These are phyloP conservation scores for Paramecium octaurelia DNA, from an alignment of 73 alveolate genomes.

Conservation along the genomic window DNA sequence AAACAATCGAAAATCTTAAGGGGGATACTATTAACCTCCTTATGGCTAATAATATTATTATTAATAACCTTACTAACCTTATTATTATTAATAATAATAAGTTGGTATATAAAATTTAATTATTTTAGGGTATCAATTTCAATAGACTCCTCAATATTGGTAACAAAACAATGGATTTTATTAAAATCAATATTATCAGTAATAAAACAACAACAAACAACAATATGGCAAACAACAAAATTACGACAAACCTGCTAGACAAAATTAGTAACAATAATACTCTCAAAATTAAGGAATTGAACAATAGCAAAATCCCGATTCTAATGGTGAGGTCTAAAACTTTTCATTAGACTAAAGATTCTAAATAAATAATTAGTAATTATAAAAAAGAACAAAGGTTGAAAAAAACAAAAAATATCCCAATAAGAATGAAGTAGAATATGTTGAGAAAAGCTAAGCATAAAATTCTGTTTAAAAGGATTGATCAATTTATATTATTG, in stretches of 20 bases:
- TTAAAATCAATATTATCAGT: constrained; percentile 3
- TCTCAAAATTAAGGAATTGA: background rate
- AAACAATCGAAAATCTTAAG: background rate
- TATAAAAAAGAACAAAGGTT: background rate
- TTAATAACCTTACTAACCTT: background rate
- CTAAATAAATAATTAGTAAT: background rate
- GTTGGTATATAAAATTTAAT: background rate
- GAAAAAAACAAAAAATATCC: background rate
- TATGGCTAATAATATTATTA: constrained; percentile 8
- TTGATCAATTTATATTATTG: background rate
- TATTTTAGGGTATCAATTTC: background rate
- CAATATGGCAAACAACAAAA: background rate
- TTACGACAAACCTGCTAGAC: background rate
- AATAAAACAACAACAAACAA: background rate
- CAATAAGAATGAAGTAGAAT: background rate
- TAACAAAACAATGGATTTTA: constrained; percentile 20
- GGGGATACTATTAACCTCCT: background rate
- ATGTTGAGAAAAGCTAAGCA: background rate
- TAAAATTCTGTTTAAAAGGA: background rate
- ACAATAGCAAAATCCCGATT: background rate
- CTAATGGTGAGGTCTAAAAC: background rate
- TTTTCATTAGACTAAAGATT: background rate
- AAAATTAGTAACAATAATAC: background rate
- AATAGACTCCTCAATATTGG: background rate
- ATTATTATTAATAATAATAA: background rate